Conservation (phyloP, 768 basidiomycete species). For the Termitomyces bulborhizus region DNA sequence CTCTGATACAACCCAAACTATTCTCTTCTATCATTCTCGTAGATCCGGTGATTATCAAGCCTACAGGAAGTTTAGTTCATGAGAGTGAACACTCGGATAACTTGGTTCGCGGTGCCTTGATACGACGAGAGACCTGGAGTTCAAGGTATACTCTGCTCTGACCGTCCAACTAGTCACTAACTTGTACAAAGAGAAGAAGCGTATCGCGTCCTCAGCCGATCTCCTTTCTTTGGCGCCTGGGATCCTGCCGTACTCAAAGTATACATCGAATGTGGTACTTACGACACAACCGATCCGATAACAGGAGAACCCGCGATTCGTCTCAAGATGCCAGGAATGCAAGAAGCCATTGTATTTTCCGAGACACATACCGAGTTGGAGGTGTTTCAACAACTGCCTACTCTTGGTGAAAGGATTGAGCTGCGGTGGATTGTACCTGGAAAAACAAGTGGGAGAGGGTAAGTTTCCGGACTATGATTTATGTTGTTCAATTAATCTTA, state of each 20-base stretch:
- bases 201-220: constrained; percentile 34
- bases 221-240: constrained; percentile 70
- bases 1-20: constrained; percentile 53
- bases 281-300: constrained; percentile 22
- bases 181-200: constrained; percentile 51
- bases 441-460: constrained; percentile 27
- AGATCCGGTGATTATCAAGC: constrained; percentile 65
- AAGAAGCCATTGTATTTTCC: constrained; percentile 58
- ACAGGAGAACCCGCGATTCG: constrained; percentile 30
- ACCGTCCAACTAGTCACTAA: background rate
- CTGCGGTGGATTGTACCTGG: constrained; percentile 55
- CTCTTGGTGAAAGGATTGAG: constrained; percentile 44
- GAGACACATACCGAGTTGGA: constrained; percentile 38
- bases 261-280: constrained; percentile 58
- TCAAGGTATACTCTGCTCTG: constrained; percentile 35
- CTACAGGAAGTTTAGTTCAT: constrained; percentile 4
- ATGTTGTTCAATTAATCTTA: too few relatives aligned
- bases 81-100: constrained; percentile 11
- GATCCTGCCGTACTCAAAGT: constrained; percentile 51
- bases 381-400: constrained; percentile 32
- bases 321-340: constrained; percentile 62
- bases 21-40: constrained; percentile 70
- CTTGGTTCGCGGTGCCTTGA: constrained; percentile 41
- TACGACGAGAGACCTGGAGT: constrained; percentile 57
- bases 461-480: constrained; percentile 12